Percentiles rank a stretch among this genome's conserved stretches.
Evolutionary conservation across 75 land plant species (phyloP).

Genomic region (Pinus tabuliformis): DNA sequence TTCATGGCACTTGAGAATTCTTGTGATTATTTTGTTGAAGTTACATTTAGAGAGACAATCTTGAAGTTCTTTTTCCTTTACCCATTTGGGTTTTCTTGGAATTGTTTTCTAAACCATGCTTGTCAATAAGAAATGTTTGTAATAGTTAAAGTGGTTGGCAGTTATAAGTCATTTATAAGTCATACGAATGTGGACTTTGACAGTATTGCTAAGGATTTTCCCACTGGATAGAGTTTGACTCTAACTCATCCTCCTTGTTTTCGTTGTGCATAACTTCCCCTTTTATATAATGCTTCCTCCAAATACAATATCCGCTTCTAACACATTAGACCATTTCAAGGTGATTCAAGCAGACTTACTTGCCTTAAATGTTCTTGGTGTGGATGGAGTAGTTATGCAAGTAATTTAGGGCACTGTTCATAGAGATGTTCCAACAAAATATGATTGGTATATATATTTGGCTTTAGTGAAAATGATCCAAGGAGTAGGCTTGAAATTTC

Average conservation of each 20-base stretch:
- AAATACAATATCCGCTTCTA: slow-evolving; percentile 55
- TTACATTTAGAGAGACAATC: no score
- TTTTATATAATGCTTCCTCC: slow-evolving; percentile 72
- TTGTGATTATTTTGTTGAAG: no score
- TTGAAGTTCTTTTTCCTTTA: no score
- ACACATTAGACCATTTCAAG: slow-evolving; percentile 45
- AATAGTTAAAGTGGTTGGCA: no score
- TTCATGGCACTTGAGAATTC: no score
- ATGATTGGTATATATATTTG: slow-evolving; percentile 63
- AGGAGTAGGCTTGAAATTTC: slow-evolving; percentile 56
- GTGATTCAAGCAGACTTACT: slow-evolving; percentile 61
- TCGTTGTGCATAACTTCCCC: slow-evolving; percentile 16
- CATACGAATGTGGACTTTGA: background rate
- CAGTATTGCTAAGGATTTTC: background rate
- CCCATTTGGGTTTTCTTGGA: no score
- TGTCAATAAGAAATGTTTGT: no score
- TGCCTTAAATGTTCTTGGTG: slow-evolving; percentile 67
- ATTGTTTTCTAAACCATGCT: no score
- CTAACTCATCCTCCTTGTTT: background rate
- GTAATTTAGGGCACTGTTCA: slow-evolving; percentile 75
- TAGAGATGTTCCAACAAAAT: slow-evolving; percentile 40
- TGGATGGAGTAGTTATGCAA: slow-evolving; percentile 80
- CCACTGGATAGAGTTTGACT: background rate
- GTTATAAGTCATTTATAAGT: background rate
- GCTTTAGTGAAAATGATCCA: slow-evolving; percentile 51